phyloP scores from a whole-genome alignment of 179 eudicot species.

The Sideroxylon spinosum region DNA sequence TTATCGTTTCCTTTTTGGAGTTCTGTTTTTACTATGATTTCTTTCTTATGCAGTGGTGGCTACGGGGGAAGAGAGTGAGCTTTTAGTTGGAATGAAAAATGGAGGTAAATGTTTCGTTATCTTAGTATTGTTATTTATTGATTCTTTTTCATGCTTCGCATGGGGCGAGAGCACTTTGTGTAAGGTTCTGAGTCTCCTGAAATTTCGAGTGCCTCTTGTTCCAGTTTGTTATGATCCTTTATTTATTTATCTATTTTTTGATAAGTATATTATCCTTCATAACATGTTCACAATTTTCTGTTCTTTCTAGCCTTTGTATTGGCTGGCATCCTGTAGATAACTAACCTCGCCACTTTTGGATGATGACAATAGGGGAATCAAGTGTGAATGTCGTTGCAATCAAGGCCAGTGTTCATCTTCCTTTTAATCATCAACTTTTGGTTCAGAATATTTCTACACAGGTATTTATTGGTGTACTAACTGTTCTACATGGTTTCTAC shows the following conservation, averaged over 20 bases:
- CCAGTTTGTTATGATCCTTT: too few relatives aligned
- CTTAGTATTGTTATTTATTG: too few relatives aligned
- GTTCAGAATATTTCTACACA: conserved; percentile 83
- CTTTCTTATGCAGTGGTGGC: conserved; percentile 46
- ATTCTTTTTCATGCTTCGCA: too few relatives aligned
- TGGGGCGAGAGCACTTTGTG: too few relatives aligned
- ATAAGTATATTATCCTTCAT: not conserved
- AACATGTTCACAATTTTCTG: not conserved
- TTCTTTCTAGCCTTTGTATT: not conserved
- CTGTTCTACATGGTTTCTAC: not conserved
- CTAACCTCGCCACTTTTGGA: conserved; percentile 15
- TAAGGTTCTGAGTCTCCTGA: too few relatives aligned
- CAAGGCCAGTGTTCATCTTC: conserved; percentile 76
- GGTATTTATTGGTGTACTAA: conserved; percentile 36
- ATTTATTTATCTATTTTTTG: too few relatives aligned
- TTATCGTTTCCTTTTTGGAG: not conserved
- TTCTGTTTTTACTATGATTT: not conserved
- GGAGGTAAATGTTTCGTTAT: conserved; percentile 42
- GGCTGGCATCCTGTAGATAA: not conserved
- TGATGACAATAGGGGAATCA: conserved; percentile 48
- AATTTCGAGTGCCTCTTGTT: too few relatives aligned
- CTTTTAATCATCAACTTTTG: conserved; percentile 61
- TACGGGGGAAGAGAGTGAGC: conserved; percentile 78
- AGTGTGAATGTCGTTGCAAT: conserved; percentile 68
- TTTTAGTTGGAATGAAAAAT: conserved; percentile 71